Percentiles rank a stretch among this genome's conserved stretches.
Evolutionary conservation across 768 basidiomycete genomes (phyloP).

Genomic region (Suillus occidentalis): DNA sequence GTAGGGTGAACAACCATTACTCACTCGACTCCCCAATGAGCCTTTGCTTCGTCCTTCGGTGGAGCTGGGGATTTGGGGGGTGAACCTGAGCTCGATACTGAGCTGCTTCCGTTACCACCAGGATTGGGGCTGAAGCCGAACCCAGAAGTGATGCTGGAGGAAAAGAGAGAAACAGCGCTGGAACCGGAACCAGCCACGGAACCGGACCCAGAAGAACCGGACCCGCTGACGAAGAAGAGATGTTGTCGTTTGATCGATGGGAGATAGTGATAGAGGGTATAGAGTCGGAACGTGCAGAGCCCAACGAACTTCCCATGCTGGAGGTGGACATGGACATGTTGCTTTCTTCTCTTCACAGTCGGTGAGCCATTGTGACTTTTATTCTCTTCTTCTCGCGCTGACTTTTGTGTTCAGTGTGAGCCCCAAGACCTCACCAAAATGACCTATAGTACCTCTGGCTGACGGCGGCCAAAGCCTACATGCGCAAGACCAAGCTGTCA

Average conservation of each 20-base stretch:
- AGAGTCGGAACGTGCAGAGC: neutral
- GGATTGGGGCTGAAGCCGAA: neutral
- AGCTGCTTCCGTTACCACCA: neutral
- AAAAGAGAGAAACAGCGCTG: neutral
- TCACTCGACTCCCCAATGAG: neutral
- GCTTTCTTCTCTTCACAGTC: too few relatives aligned
- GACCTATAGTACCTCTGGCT: too few relatives aligned
- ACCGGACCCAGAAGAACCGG: neutral
- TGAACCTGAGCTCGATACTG: neutral
- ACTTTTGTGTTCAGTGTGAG: too few relatives aligned
- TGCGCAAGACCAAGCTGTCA: too few relatives aligned
- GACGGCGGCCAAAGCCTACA: too few relatives aligned
- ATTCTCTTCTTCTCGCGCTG: too few relatives aligned
- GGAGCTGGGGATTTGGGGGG: neutral
- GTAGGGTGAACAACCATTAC: too few relatives aligned
- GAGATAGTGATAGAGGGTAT: neutral
- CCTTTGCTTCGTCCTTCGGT: neutral
- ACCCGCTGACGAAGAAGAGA: too few relatives aligned
- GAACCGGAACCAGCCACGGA: neutral
- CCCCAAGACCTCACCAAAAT: too few relatives aligned
- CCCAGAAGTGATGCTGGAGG: neutral
- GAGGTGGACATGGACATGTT: neutral
- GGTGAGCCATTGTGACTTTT: too few relatives aligned
- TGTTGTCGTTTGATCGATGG: neutral
- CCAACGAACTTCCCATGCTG: neutral